Evolutionary conservation across 768 basidiomycete species (phyloP).

Genomic region (Lactarius quietus): DNA sequence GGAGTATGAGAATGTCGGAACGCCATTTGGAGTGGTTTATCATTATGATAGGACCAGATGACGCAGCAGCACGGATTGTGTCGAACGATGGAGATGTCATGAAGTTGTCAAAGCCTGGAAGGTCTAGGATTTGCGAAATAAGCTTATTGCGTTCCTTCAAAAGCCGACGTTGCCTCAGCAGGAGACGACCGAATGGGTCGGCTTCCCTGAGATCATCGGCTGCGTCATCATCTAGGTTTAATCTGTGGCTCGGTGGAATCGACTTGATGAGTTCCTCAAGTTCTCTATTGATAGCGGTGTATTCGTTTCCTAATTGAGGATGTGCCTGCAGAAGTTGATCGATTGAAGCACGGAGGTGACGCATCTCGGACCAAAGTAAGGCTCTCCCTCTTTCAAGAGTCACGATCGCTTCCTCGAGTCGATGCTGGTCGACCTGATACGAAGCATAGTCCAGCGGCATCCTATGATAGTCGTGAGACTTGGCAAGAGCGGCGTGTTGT

Average conservation of each 20-base stretch:
- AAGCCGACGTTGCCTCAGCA: constrained; percentile 3
- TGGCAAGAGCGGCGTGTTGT: neutral
- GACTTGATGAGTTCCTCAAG: constrained; percentile 2
- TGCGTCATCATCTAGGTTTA: neutral
- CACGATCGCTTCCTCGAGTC: neutral
- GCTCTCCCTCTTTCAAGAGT: neutral
- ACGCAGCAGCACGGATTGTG: neutral
- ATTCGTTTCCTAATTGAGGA: neutral
- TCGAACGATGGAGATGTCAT: neutral
- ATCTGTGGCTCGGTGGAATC: neutral
- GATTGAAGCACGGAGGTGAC: constrained; percentile 6
- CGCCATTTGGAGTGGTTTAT: constrained; percentile 7
- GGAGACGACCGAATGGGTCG: neutral
- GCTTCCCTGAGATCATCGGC: neutral
- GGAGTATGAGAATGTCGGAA: constrained; percentile 11
- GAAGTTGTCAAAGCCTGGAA: constrained; percentile 4
- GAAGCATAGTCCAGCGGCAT: constrained; percentile 1
- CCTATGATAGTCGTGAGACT: neutral
- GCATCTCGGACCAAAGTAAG: constrained; percentile 19
- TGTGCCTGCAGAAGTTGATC: neutral
- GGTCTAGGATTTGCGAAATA: neutral
- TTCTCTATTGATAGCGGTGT: neutral
- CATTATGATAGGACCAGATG: constrained; percentile 5
- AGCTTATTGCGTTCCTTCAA: neutral
- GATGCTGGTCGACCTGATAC: neutral